Evolutionary conservation across 2,329 filamentous ascomycete genomes (phyloP).

Genomic region (Aspergillus pseudonomiae): DNA sequence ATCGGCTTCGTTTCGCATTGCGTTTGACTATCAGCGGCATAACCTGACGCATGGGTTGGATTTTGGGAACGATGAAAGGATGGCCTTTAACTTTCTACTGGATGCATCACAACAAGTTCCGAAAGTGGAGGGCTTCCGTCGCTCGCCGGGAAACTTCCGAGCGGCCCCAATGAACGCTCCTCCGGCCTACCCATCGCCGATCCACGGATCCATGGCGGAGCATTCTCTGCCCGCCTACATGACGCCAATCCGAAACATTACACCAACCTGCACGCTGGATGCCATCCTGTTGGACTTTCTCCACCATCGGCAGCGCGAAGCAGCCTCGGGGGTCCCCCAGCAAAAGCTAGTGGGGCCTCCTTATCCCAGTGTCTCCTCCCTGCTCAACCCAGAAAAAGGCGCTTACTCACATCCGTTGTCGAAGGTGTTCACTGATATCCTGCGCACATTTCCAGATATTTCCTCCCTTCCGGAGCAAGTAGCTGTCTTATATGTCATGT

Average conservation of each 20-base stretch:
- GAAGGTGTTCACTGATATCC: slow-evolving; percentile 81
- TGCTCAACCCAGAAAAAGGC: slow-evolving; percentile 70
- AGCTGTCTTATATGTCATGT: slow-evolving; percentile 83
- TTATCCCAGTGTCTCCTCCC: slow-evolving; percentile 77
- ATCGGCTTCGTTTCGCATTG: slow-evolving; percentile 39
- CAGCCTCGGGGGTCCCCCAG: slow-evolving; percentile 65
- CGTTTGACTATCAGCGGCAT: slow-evolving; percentile 48
- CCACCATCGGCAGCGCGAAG: slow-evolving; percentile 65
- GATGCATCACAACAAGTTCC: slow-evolving; percentile 60
- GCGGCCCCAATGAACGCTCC: slow-evolving; percentile 24
- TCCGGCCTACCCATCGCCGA: slow-evolving; percentile 27
- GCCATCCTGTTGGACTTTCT: slow-evolving; percentile 79
- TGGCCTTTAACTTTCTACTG: slow-evolving; percentile 74
- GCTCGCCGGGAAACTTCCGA: slow-evolving; percentile 30
- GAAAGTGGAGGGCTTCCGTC: slow-evolving; percentile 53
- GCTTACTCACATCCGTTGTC: slow-evolving; percentile 74
- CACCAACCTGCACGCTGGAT: slow-evolving; percentile 76
- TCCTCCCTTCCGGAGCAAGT: slow-evolving; percentile 78
- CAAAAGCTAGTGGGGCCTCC: slow-evolving; percentile 72
- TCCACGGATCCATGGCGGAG: slow-evolving; percentile 27
- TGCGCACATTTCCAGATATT: slow-evolving; percentile 81
- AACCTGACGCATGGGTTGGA: slow-evolving; percentile 59
- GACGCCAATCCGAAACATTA: slow-evolving; percentile 60
- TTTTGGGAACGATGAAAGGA: slow-evolving; percentile 61
- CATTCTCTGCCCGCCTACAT: slow-evolving; percentile 37